Evolutionary conservation across 192 early-diverging fungal species (phyloP).

Genomic region (Backusella liffmaniae): DNA sequence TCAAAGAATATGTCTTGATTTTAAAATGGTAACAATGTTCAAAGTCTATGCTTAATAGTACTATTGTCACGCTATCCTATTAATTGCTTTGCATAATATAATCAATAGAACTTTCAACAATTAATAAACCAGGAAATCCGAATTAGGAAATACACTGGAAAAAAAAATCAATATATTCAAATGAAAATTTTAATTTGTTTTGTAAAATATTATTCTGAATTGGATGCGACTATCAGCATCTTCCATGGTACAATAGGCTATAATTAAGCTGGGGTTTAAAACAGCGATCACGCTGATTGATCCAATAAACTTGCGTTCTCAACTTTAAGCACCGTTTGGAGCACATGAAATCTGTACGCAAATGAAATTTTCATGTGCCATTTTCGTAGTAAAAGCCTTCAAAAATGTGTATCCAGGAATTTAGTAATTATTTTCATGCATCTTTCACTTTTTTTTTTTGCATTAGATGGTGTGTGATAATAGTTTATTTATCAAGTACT

Average conservation of each 20-base stretch:
- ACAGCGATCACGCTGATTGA: slow-evolving; percentile 1
- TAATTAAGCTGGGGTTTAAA: neutral
- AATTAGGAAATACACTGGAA: neutral
- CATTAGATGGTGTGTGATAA: neutral
- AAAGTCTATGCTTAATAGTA: neutral
- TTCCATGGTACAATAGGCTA: neutral
- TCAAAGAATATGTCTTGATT: neutral
- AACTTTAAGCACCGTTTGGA: neutral
- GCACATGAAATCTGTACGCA: neutral
- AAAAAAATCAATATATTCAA: neutral
- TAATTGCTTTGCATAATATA: neutral
- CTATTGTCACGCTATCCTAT: neutral
- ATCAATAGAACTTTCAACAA: neutral
- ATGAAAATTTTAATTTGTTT: neutral
- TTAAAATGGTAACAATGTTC: neutral
- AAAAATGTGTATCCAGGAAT: neutral
- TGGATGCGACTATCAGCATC: neutral
- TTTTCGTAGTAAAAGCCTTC: neutral
- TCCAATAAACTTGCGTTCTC: neutral
- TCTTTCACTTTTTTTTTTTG: neutral
- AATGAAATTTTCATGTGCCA: slow-evolving; percentile 4
- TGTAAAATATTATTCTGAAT: neutral
- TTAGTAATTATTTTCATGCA: neutral
- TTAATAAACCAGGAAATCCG: neutral
- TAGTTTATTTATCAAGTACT: neutral